phyloP scores from a whole-genome alignment of 495 filamentous ascomycete genomes.

The Gamarada debralockiae region DNA sequence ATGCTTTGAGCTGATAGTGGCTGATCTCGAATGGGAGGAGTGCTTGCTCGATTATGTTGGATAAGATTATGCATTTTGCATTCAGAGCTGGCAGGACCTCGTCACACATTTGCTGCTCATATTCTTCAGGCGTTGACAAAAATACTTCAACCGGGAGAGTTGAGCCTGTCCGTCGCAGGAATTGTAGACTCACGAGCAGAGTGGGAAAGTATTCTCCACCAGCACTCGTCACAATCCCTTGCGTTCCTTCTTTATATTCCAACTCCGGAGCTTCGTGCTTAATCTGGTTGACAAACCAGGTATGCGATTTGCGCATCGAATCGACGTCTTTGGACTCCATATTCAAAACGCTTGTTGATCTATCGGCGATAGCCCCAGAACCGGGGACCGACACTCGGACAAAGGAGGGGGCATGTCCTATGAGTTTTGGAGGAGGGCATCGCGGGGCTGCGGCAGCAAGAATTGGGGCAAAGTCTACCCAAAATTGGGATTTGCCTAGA shows the following conservation, averaged over 20 bases:
- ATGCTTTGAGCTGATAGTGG: slow-evolving; percentile 57
- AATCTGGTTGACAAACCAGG: slow-evolving; percentile 37
- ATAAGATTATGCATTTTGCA: slow-evolving; percentile 41
- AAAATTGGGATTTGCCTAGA: no score
- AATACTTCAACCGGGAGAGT: slow-evolving; percentile 56
- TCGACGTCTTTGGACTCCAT: background rate
- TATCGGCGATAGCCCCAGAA: slow-evolving; percentile 13
- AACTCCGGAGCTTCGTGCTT: slow-evolving; percentile 32
- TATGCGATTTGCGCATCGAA: slow-evolving; percentile 26
- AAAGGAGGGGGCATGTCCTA: no score
- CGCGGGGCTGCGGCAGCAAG: no score
- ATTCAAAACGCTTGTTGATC: slow-evolving; percentile 3
- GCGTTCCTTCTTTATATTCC: slow-evolving; percentile 40
- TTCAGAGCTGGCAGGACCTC: slow-evolving; percentile 44
- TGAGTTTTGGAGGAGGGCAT: no score
- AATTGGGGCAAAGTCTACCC: no score
- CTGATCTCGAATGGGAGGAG: slow-evolving; percentile 6
- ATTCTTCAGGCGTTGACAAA: slow-evolving; percentile 44
- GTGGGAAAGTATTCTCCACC: slow-evolving; percentile 27
- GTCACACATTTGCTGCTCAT: slow-evolving; percentile 50
- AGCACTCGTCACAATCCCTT: slow-evolving; percentile 48
- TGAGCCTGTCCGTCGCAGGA: slow-evolving; percentile 54
- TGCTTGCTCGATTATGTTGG: background rate
- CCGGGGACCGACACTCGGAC: no score
- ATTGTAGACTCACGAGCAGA: slow-evolving; percentile 46